Conservation (phyloP, 2,329 filamentous ascomycete genomes). For the Emmonsia crescens region DNA sequence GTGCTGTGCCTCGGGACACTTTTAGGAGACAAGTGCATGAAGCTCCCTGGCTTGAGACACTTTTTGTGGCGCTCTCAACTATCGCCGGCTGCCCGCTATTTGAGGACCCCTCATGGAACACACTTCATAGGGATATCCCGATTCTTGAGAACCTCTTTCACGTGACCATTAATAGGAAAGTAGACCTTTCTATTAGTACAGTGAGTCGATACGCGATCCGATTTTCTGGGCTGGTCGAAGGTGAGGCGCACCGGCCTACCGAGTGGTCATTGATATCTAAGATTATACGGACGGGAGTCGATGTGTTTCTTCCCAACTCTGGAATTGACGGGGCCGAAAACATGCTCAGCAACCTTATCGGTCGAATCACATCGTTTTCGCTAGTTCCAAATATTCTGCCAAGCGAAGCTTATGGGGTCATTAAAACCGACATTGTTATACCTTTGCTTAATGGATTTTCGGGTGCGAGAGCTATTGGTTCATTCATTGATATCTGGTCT, state of each 20-base stretch:
- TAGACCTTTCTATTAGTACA: conserved; percentile 31
- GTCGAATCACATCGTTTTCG: conserved; percentile 26
- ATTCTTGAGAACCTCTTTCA: conserved; percentile 30
- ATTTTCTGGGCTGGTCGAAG: conserved; percentile 30
- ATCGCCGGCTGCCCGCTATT: conserved; percentile 26
- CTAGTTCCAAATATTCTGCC: conserved; percentile 13
- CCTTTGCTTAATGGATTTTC: conserved; percentile 32
- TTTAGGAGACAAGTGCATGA: conserved; percentile 36
- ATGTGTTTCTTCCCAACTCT: conserved; percentile 36
- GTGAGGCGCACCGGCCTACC: conserved; percentile 17
- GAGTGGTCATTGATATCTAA: conserved; percentile 34
- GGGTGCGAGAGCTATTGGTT: conserved; percentile 29
- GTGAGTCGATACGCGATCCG: conserved; percentile 29
- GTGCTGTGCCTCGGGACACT: conserved; percentile 34
- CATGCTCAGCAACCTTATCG: conserved; percentile 27
- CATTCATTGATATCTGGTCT: conserved; percentile 32
- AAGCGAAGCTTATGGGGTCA: conserved; percentile 20
- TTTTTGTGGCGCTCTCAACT: conserved; percentile 36
- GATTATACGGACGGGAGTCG: conserved; percentile 31
- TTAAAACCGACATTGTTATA: conserved; percentile 30
- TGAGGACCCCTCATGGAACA: conserved; percentile 13
- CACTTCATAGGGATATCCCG: conserved; percentile 14
- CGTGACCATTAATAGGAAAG: conserved; percentile 27
- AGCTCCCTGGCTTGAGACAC: conserved; percentile 39
- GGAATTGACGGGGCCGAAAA: conserved; percentile 27